Conservation (phyloP, 2,329 filamentous ascomycete species). For the Emergomyces orientalis region DNA sequence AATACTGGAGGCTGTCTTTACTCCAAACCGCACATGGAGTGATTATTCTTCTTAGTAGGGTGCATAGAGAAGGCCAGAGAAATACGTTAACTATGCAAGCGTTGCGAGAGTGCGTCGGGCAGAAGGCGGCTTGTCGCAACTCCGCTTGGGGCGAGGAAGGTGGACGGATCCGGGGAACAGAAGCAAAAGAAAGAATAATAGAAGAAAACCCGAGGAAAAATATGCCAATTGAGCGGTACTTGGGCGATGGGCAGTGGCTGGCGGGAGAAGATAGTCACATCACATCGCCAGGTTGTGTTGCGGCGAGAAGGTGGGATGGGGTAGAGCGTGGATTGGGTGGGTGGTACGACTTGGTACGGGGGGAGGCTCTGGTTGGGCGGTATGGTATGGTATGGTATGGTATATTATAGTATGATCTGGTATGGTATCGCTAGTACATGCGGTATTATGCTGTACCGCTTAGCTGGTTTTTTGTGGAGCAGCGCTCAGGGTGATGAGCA, state of each 20-base stretch:
- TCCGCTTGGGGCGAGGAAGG: not conserved
- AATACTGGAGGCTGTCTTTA: not conserved
- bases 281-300: not conserved
- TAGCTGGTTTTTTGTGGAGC: not conserved
- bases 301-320: conserved; percentile 2
- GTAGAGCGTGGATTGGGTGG: not conserved
- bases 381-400: not conserved
- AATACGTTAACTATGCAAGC: not conserved
- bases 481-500: not conserved
- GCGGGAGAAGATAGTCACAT: conserved; percentile 3
- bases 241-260: conserved; percentile 6
- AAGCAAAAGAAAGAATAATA: not conserved
- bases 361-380: not conserved
- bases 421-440: not conserved
- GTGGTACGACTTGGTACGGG: not conserved
- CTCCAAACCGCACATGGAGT: not conserved
- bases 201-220: not conserved
- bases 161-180: not conserved
- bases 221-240: conserved; percentile 5
- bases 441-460: not conserved
- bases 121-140: not conserved
- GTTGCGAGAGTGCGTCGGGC: not conserved
- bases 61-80: not conserved
- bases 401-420: not conserved
- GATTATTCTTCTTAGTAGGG: not conserved